Base-by-base conservation (phyloP, 1,284 basidiomycete species). In the Tausonia pullulans region DNA sequence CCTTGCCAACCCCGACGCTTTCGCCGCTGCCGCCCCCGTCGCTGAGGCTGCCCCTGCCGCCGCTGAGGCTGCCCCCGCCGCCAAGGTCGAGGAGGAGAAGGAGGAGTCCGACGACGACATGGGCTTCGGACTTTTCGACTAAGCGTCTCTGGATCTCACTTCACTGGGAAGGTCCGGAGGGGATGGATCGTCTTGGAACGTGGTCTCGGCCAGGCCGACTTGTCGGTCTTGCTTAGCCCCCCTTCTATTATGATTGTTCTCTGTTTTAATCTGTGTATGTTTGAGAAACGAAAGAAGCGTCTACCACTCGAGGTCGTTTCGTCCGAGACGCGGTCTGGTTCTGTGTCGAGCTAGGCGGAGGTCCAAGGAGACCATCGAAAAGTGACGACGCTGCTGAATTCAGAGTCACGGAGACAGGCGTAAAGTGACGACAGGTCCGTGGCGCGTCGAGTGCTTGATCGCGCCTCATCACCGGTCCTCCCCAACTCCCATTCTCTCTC, bases 1-100 rank as follows among this genome's bases (percentile, higher is more conserved):
- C 80, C 86, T 98, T 71, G 94, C 88, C 76, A 96, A 98, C 83
- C 94, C 94, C 66, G 92, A 96, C 70, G 94, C 93, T 45, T 98
- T 94, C 76, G 91, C 88, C 67, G 81, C 81, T 49, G 81, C 79
- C 27, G 80, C 79, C 52, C 78, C 80, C 66, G 78, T 79, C 43
- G 78, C 80, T 61, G 80, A 81, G 50, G 82, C 81, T 56, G 80
- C 80, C 56, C 79, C 79, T 51, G 77, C 79, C 54, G 75, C 75
- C 64, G 79, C 77, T 44, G 80, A 78, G 68, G 79, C 76, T 69
- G 72, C 73, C 67, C 71, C 79, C 68, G 80, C 81, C 69, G 81
- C 77, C 68, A 82, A 84, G 74, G 80, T 83, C 77, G 83, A 87
- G 79, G 87, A 88, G 72, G 86, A 90, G 74, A 84, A 88, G 77